A percentile compares a stretch with the other conserved stretches of the same genome.
These are phyloP conservation scores for Pseudogymnoascus sp. DNA, from an alignment of 2,329 filamentous ascomycete species.

Conservation along the genomic window DNA sequence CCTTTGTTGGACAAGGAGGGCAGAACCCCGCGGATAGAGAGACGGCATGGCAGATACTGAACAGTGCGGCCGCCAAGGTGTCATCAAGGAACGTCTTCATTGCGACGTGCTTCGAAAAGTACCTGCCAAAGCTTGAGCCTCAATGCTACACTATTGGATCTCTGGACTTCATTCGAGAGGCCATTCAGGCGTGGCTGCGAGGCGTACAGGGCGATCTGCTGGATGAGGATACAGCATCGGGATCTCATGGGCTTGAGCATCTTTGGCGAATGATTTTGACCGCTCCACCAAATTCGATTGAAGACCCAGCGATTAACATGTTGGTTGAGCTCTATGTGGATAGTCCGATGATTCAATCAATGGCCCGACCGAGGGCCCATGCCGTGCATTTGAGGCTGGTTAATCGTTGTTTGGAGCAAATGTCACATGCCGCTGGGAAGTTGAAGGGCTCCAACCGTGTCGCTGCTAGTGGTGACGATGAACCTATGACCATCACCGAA, in stretches of 20 bases:
- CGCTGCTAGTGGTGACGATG: conserved; percentile 38
- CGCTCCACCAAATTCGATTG: conserved; percentile 56
- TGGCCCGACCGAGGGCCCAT: conserved; percentile 42
- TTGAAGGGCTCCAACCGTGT: conserved; percentile 43
- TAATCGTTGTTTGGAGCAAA: conserved; percentile 61
- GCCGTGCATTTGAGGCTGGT: conserved; percentile 62
- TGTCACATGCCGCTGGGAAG: conserved; percentile 53
- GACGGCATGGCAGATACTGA: conserved; percentile 61
- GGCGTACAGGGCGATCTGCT: conserved; percentile 38
- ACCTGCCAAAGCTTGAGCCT: conserved; percentile 49
- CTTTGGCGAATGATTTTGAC: conserved; percentile 78
- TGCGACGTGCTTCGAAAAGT: conserved; percentile 42
- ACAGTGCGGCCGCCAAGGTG: conserved; percentile 35
- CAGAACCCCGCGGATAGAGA: conserved; percentile 53
- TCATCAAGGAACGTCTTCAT: conserved; percentile 48
- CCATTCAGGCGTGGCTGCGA: conserved; percentile 40
- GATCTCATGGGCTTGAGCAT: conserved; percentile 53
- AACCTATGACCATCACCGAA: conserved; percentile 44
- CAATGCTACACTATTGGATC: conserved; percentile 52
- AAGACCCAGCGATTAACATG: conserved; percentile 57
- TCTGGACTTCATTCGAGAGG: conserved; percentile 53
- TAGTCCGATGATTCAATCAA: conserved; percentile 41
- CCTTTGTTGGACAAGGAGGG: conserved; percentile 58
- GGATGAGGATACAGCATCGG: conserved; percentile 43
- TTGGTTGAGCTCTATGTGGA: conserved; percentile 69